Conservation (phyloP, 768 basidiomycete genomes). For the Auriscalpium microsporum region DNA sequence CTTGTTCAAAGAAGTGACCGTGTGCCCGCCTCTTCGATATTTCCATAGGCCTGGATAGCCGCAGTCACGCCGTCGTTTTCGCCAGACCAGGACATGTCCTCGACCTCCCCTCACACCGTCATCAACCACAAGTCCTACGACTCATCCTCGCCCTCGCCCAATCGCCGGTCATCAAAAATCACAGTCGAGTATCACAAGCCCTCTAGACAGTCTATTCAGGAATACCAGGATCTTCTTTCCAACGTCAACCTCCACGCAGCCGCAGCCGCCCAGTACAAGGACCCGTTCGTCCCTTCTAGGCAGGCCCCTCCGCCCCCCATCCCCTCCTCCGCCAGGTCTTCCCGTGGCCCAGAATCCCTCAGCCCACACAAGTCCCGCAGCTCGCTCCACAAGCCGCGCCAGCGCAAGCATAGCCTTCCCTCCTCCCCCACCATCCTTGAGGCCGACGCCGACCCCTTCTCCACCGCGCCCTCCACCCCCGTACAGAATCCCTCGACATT, state of each 20-base stretch:
- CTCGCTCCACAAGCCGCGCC: conserved; percentile 25
- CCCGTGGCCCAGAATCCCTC: conserved; percentile 5
- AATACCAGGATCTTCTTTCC: conserved; percentile 65
- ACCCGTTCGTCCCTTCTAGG: conserved; percentile 36
- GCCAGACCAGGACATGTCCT: conserved; percentile 8
- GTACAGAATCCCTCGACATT: conserved; percentile 11
- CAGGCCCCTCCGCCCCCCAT: conserved; percentile 37
- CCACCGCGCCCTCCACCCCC: conserved; percentile 25
- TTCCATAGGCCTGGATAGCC: not conserved
- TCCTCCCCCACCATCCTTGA: conserved; percentile 35
- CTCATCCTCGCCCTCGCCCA: conserved; percentile 5
- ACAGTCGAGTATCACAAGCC: conserved; percentile 74
- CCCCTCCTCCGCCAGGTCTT: conserved; percentile 15
- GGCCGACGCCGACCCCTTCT: conserved; percentile 19
- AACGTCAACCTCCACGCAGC: conserved; percentile 51
- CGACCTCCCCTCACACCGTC: conserved; percentile 11
- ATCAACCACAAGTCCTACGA: conserved; percentile 15
- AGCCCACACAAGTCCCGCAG: conserved; percentile 22
- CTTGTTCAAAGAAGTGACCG: not conserved
- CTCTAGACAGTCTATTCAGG: conserved; percentile 66
- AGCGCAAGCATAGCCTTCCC: conserved; percentile 21
- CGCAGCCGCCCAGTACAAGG: conserved; percentile 34
- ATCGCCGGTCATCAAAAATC: conserved; percentile 14
- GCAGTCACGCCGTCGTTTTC: not conserved
- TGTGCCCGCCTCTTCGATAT: not conserved